Conservation (phyloP, 1,284 basidiomycete species). For the Trametes versicolor region DNA sequence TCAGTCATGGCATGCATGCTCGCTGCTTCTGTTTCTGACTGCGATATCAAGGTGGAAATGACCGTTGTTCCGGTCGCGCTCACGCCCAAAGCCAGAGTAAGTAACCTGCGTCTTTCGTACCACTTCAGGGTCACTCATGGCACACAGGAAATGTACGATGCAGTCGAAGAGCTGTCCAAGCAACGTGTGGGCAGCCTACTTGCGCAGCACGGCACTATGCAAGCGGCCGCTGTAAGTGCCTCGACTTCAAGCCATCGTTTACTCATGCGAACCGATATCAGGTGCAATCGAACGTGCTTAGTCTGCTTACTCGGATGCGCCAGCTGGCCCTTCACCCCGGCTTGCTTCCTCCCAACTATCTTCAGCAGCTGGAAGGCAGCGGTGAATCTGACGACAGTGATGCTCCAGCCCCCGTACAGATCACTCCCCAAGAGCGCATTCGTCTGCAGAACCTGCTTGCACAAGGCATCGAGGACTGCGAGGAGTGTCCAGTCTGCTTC, state of each 20-base stretch:
- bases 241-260: background rate
- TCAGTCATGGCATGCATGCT: slow-evolving; percentile 45
- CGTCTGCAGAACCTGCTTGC: slow-evolving; percentile 72
- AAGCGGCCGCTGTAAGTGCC: slow-evolving; percentile 49
- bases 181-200: slow-evolving; percentile 71
- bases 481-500: slow-evolving; percentile 89
- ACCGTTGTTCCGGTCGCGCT: slow-evolving; percentile 78
- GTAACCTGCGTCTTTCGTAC: slow-evolving; percentile 27
- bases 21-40: background rate
- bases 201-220: slow-evolving; percentile 49
- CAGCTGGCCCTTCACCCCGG: slow-evolving; percentile 87
- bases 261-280: slow-evolving; percentile 39
- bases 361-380: slow-evolving; percentile 68
- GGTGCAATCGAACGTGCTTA: slow-evolving; percentile 78
- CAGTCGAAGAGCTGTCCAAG: slow-evolving; percentile 72
- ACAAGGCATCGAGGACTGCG: slow-evolving; percentile 80
- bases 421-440: slow-evolving; percentile 60
- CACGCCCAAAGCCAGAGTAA: slow-evolving; percentile 70
- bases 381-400: slow-evolving; percentile 44
- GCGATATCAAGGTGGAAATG: slow-evolving; percentile 67
- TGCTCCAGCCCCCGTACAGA: slow-evolving; percentile 42
- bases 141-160: slow-evolving; percentile 74
- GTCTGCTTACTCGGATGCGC: slow-evolving; percentile 87
- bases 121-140: background rate
- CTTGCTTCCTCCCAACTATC: slow-evolving; percentile 78